Evolutionary conservation across 495 filamentous ascomycete species (phyloP), one percentile per base, ranked within the genome.

Genomic region (Podospora conica): DNA sequence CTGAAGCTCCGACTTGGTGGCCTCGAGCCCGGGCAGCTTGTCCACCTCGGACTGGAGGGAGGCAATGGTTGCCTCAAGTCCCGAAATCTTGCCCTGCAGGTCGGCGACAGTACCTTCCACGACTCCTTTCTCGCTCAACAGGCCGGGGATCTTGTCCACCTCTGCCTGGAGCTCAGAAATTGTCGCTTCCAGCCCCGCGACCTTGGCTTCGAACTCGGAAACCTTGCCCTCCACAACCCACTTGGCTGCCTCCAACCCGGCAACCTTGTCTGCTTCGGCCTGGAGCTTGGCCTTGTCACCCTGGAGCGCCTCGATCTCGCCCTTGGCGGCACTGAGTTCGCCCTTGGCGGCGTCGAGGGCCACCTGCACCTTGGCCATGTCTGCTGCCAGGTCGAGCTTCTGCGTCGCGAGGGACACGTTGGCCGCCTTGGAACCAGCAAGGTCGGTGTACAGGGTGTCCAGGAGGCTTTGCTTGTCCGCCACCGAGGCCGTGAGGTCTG

Each of bases 31-130:
- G 12, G 71, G 62, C 9, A 76, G 68, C 55, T 75, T 76, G 63
- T 76, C 74, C 23, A 77, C 71, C 53, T 79, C 78, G 24, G 68
- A 71, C 53, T 77, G 74, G 21, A 77, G 69, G n/a, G 69, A 70
- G 33, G 72, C 64, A 24, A 72, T 33, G 64, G 73, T 70, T 7
- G 71, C 59, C 60, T 77, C 75, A 12, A 76, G 69, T 53, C 68
- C 73, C 1, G 65, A 61, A 11, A 55, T 61, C 55, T 65, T 68
- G 33, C 24, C 61, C 27, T 74, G 66, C 48, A 81, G 71, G 10
- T 70, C 73, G 31, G 74, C 67, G 24, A 74, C 71, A 54, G 74
- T 73, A 40, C 65, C 66, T 58, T 71, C 65, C 3, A 76, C 67
- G n/a, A n/a, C 55, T 69, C 69, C 1, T 33, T 74, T 75, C 60